A percentile compares a stretch with the other conserved stretches of the same genome.
Evolutionary conservation across 2,329 filamentous ascomycete species (phyloP).

Genomic region (Alternaria metachromatica): DNA sequence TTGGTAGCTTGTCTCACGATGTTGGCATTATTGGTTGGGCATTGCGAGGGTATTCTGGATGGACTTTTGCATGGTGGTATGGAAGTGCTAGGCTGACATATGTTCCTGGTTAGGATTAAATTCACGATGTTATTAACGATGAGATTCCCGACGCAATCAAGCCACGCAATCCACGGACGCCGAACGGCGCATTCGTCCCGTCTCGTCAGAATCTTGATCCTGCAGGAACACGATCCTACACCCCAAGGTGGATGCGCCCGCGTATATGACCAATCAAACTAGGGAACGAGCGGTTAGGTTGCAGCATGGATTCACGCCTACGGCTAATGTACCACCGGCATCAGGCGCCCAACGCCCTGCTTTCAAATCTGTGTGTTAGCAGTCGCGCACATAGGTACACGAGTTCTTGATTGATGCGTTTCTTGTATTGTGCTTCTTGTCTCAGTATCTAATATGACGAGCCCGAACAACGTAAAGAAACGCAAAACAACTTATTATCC

Average conservation of each 20-base stretch:
- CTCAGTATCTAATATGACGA: not conserved
- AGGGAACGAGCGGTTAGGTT: not conserved
- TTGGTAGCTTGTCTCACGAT: not conserved
- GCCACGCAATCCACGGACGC: not conserved
- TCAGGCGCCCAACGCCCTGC: not conserved
- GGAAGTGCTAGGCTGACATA: not conserved
- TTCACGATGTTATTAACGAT: not conserved
- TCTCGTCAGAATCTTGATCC: not conserved
- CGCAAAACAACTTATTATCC: not conserved
- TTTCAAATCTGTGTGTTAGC: not conserved
- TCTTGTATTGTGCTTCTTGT: not conserved
- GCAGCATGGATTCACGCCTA: not conserved
- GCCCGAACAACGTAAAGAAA: not conserved
- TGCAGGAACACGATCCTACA: not conserved
- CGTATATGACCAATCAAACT: not conserved
- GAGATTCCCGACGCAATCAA: not conserved
- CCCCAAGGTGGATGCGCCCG: not conserved
- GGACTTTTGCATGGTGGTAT: not conserved
- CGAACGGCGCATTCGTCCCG: not conserved
- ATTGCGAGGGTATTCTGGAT: slow-evolving; percentile 6
- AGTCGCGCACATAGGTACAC: not conserved
- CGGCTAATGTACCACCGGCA: not conserved
- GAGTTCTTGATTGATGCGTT: not conserved
- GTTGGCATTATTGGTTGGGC: not conserved
- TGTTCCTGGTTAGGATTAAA: not conserved